Evolutionary conservation across 352 stramenopile genomes (phyloP), one percentile per base, ranked within the genome.

Genomic region (Phytopythium aichiense): DNA sequence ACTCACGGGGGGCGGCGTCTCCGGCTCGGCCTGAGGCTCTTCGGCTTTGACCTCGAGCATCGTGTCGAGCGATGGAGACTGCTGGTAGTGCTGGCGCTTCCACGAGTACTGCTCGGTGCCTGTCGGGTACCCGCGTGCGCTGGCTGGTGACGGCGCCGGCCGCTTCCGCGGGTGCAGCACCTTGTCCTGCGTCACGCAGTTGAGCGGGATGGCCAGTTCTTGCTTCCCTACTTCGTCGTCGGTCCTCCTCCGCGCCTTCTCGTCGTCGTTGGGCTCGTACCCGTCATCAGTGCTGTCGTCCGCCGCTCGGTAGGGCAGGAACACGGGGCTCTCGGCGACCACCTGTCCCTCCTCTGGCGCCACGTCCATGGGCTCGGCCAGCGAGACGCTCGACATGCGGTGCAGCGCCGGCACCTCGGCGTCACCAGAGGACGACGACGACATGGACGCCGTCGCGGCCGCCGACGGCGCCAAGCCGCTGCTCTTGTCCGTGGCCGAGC

Each of bases 381-480:
- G 72, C 50, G 67, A 74, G 16, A 81, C 74, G 59, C 68, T 83
- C 61, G 76, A 86, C 74, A 86, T 80, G 33, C 63, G 60, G 45
- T 64, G 68, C 33, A 83, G 35, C 65, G 76, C 71, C 7, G 70
- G 68, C 15, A 58, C 52, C n/a, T 60, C 38, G 25, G 22, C 40
- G 18, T 46, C 40, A 7, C 40, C 18, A 2, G 40, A 46, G 16
- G 40, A 46, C 7, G 40, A 46, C 40, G 40, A 46, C 40, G 40
- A 46, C 40, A 46, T 46, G 40, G 40, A 46, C 40, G 40, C 40
- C 40, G 40, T 46, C 40, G 40, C 40, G 40, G 42, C 60, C 7
- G 46, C 40, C 23, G 63, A 52, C 38, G 43, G 60, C 45, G 58
- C 52, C 2, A 52, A 48, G 30, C 65, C 61, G 42, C 61, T 61